Evolutionary conservation across 139 green algal species (phyloP).

Genomic region (Zygnema circumcarinatum): DNA sequence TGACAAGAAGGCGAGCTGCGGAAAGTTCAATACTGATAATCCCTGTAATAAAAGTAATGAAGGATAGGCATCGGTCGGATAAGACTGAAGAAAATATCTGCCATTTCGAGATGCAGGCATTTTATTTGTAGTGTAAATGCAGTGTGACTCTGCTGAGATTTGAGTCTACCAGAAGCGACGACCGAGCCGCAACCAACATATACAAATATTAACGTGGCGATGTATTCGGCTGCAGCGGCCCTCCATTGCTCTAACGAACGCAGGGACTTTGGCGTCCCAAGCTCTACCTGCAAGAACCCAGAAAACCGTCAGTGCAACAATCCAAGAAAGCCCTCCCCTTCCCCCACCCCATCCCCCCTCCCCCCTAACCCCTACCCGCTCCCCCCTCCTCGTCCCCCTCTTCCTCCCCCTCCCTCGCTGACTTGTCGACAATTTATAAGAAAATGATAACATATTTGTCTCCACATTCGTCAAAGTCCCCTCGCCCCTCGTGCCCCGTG

Average conservation of each 20-base stretch:
- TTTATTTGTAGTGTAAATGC: no score
- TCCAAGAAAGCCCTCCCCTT: not conserved
- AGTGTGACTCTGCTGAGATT: no score
- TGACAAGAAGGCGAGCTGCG: conserved; percentile 39
- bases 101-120: no score
- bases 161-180: conserved; percentile 36
- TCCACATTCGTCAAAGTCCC: conserved; percentile 9
- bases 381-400: no score
- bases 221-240: conserved; percentile 39
- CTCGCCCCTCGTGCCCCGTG: no score
- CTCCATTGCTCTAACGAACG: conserved; percentile 40
- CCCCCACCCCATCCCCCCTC: no score
- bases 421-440: not conserved
- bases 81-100: no score
- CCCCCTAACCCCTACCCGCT: no score
- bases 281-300: conserved; percentile 17
- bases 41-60: no score
- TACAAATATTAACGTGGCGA: conserved; percentile 54
- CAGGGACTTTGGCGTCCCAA: conserved; percentile 17
- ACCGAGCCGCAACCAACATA: conserved; percentile 52
- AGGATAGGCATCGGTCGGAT: no score
- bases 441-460: not conserved
- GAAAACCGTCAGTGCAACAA: not conserved
- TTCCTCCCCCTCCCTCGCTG: no score
- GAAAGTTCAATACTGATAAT: not conserved